Percentiles rank a stretch among this genome's conserved stretches.
Conservation (phyloP, 768 basidiomycete species). For the Kwoniella botswanensis region DNA sequence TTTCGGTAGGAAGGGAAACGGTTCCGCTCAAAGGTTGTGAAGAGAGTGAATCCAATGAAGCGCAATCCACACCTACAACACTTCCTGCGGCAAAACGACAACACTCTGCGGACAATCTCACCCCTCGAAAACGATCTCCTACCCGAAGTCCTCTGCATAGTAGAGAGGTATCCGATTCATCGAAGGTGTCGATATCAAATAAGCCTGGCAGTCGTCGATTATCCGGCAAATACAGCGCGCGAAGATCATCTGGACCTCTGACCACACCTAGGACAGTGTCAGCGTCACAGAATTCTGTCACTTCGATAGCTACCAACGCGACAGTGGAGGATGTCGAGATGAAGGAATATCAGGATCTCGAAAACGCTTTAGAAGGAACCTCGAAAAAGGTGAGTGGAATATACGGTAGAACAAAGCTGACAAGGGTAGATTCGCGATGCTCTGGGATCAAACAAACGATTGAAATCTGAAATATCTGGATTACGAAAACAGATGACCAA, state of each 20-base stretch:
- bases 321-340: slow-evolving; percentile 26
- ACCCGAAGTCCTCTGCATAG: slow-evolving; percentile 37
- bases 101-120: slow-evolving; percentile 52
- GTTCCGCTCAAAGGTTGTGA: slow-evolving; percentile 40
- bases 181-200: slow-evolving; percentile 11
- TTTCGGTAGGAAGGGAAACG: slow-evolving; percentile 49
- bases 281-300: slow-evolving; percentile 18
- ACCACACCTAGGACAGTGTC: slow-evolving; percentile 21
- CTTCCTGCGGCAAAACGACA: slow-evolving; percentile 41
- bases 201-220: slow-evolving; percentile 14
- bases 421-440: slow-evolving; percentile 70
- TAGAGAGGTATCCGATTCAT: slow-evolving; percentile 6
- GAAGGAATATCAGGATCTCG: slow-evolving; percentile 30
- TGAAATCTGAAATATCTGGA: slow-evolving; percentile 67
- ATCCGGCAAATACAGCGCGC: slow-evolving; percentile 5
- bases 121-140: slow-evolving; percentile 51
- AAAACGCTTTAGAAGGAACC: slow-evolving; percentile 23
- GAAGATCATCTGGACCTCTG: slow-evolving; percentile 21
- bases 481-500: slow-evolving; percentile 41
- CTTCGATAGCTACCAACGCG: slow-evolving; percentile 11
- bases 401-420: background rate
- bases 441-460: slow-evolving; percentile 72
- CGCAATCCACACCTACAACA: slow-evolving; percentile 19
- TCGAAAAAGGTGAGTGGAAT: slow-evolving; percentile 19
- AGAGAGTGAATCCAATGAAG: slow-evolving; percentile 15